Evolutionary conservation across 116 monocot genomes (phyloP), one percentile per base, ranked within the genome.

Genomic region (Iris pallida): DNA sequence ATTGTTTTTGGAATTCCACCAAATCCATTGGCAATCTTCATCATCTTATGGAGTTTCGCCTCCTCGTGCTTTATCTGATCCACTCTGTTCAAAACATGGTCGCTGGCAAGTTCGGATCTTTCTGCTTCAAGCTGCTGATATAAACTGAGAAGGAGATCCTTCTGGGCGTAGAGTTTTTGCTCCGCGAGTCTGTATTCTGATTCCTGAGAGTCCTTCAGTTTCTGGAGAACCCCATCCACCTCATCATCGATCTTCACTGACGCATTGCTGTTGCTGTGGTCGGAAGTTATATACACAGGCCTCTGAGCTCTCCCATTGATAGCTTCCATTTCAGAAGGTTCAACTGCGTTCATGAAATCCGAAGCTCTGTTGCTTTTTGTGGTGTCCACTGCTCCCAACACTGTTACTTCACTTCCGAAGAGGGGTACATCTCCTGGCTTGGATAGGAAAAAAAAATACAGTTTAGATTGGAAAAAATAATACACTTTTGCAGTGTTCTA

Each of bases 1-100:
- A 81, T 42, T n/a, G 43, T 55, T 63, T 73, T 77, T 4, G 74
- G 66, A 6, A 66, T 67, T 52, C 42, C 45, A n/a, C 79, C 79
- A 68, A 82, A 87, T 44, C 81, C 80, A 46, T 73, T 67, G 6
- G 78, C 76, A 66, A 79, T 66, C 55, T 60, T 72, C 80, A 87
- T 49, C 91, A 91, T 91, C 15, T 68, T 18, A 16, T 45, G 42
- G 0, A 91, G 63, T 69, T 80, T 91, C 11, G 64, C 64, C 47
- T 91, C 87, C 75, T 91, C 91, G 0, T 65, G 53, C 66, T 66
- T 81, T 58, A 91, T 83, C 52, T 80, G 76, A 61, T 83, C 77
- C 65, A 83, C 71, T 59, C 70, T 75, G 57, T 46, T 42, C 63
- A 79, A 47, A 55, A 84, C 68, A 63, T 62, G n/a, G 70, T 14